Evolutionary conservation across 768 basidiomycete species (phyloP).

Genomic region (Pleurotus platypus): DNA sequence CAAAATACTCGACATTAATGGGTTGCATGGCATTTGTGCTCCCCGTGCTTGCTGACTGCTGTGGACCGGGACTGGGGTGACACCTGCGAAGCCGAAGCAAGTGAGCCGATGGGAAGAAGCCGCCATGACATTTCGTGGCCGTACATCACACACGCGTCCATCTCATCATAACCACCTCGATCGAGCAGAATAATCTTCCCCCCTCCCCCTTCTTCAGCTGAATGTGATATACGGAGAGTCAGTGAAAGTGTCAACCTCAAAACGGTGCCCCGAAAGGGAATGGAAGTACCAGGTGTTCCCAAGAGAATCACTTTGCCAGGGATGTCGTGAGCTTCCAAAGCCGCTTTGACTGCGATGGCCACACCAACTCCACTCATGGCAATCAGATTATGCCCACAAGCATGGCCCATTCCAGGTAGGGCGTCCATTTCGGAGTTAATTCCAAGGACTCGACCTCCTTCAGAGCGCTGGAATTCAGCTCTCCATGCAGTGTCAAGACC

Average conservation of each 20-base stretch:
- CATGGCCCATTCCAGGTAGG: constrained; percentile 54
- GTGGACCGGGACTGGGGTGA: constrained; percentile 61
- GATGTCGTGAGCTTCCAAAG: constrained; percentile 57
- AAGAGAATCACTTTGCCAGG: constrained; percentile 69
- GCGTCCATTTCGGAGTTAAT: constrained; percentile 83
- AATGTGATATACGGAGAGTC: constrained; percentile 9
- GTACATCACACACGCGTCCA: constrained; percentile 81
- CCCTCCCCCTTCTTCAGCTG: constrained; percentile 76
- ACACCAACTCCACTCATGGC: constrained; percentile 74
- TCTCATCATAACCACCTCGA: constrained; percentile 72
- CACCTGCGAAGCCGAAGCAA: constrained; percentile 43
- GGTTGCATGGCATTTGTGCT: constrained; percentile 61
- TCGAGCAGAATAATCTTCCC: constrained; percentile 77
- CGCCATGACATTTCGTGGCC: constrained; percentile 3
- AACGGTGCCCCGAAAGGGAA: neutral
- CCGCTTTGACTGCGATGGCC: constrained; percentile 70
- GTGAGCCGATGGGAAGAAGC: too few relatives aligned
- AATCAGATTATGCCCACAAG: constrained; percentile 83
- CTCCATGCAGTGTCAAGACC: constrained; percentile 75
- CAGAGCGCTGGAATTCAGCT: constrained; percentile 62
- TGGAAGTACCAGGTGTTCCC: constrained; percentile 64
- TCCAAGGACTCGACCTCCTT: constrained; percentile 63
- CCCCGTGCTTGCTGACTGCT: constrained; percentile 46
- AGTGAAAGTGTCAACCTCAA: neutral
- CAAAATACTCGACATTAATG: constrained; percentile 68